Conservation (phyloP, 305 asterid species). For the Fraxinus baroniana region DNA sequence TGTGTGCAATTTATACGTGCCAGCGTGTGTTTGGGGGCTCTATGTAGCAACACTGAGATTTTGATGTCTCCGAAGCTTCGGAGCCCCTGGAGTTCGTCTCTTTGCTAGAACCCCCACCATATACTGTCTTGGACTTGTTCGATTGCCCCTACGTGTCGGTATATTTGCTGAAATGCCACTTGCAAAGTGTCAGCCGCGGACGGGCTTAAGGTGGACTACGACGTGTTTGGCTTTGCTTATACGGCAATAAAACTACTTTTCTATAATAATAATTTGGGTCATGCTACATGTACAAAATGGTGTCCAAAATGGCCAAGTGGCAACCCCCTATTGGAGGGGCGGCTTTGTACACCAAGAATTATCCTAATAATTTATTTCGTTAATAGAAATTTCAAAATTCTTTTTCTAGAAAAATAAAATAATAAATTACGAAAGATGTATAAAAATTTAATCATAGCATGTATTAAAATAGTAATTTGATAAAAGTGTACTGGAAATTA, state of each 20-base stretch:
- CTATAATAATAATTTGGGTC: neutral
- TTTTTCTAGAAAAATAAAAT: neutral
- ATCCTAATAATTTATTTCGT: neutral
- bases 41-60: slow-evolving; percentile 31
- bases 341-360: no score
- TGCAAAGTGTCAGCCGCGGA: neutral
- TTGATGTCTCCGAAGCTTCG: slow-evolving; percentile 37
- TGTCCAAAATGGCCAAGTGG: no score
- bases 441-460: no score
- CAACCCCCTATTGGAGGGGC: no score
- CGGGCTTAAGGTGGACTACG: neutral
- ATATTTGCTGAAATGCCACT: slow-evolving; percentile 24
- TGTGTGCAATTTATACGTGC: neutral
- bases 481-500: neutral
- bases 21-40: slow-evolving; percentile 8
- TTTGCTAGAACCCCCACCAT: slow-evolving; percentile 28
- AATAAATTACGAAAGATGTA: neutral
- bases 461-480: no score
- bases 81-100: slow-evolving; percentile 46
- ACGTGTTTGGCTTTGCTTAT: slow-evolving; percentile 1
- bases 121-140: slow-evolving; percentile 12
- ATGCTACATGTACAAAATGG: no score
- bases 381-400: neutral
- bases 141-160: slow-evolving; percentile 16
- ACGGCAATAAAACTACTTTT: neutral